Evolutionary conservation across 2,329 filamentous ascomycete genomes (phyloP).

Genomic region (Cadophora gregata): DNA sequence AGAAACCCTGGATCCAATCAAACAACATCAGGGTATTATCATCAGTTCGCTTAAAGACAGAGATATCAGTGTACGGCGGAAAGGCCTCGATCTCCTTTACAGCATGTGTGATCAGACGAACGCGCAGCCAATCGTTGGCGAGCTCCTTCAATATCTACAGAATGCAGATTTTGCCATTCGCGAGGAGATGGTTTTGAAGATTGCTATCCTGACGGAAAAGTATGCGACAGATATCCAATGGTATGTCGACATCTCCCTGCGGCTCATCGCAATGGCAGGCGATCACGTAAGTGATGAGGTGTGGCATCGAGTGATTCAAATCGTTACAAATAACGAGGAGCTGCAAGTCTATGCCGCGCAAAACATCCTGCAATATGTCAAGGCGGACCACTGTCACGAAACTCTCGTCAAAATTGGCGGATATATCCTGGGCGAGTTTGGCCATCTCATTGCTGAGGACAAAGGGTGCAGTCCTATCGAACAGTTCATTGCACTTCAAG

Average conservation of each 20-base stretch:
- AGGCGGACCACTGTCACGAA: slow-evolving; percentile 92
- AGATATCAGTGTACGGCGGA: slow-evolving; percentile 95
- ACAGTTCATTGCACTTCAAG: slow-evolving; percentile 90
- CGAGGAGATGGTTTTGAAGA: slow-evolving; percentile 99
- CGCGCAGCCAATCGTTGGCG: slow-evolving; percentile 88
- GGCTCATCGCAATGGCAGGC: slow-evolving; percentile 93
- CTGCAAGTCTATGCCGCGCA: slow-evolving; percentile 95
- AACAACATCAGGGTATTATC: slow-evolving; percentile 96
- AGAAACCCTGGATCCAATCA: slow-evolving; percentile 95
- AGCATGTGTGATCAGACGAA: slow-evolving; percentile 99
- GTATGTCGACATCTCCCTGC: slow-evolving; percentile 97
- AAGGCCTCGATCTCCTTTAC: slow-evolving; percentile 94
- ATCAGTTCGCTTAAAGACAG: slow-evolving; percentile 91
- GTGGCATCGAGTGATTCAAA: slow-evolving; percentile 98
- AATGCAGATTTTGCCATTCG: slow-evolving; percentile 97
- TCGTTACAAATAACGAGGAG: slow-evolving; percentile 99
- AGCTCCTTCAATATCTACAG: slow-evolving; percentile 92
- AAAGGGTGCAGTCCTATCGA: slow-evolving; percentile 94
- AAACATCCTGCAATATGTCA: slow-evolving; percentile 90
- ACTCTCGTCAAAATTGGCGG: slow-evolving; percentile 97
- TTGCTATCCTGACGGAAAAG: slow-evolving; percentile 97
- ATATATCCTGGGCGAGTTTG: slow-evolving; percentile 95
- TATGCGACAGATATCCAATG: slow-evolving; percentile 98
- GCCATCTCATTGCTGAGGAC: slow-evolving; percentile 93
- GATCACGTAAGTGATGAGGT: slow-evolving; percentile 99